These are phyloP conservation scores for Herpotrichia juniperi DNA, from an alignment of 2,329 filamentous ascomycete species.

Conservation along the genomic window DNA sequence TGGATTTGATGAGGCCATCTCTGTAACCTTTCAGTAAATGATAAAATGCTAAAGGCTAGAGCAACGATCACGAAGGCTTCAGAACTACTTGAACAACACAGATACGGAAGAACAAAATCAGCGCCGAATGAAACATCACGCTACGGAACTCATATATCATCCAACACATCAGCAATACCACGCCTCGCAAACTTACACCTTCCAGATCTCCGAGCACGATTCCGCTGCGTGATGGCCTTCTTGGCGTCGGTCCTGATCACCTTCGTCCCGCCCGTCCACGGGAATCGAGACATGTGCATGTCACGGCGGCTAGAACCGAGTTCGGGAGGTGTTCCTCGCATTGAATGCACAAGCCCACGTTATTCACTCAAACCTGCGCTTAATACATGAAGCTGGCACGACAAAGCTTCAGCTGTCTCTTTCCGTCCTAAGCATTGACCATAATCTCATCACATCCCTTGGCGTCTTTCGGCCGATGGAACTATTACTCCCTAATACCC, in stretches of 20 bases:
- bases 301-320: background rate
- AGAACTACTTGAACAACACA: too few species aligned
- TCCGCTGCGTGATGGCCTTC: background rate
- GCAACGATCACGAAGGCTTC: too few species aligned
- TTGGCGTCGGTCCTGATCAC: background rate
- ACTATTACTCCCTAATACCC: slow-evolving; percentile 2
- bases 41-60: background rate
- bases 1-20: slow-evolving; percentile 26
- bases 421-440: background rate
- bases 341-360: background rate
- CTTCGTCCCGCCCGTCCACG: background rate
- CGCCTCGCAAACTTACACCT: background rate
- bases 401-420: background rate
- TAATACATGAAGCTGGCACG: too few species aligned
- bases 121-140: background rate
- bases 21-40: background rate
- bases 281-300: background rate
- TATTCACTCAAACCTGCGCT: slow-evolving; percentile 10
- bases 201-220: slow-evolving; percentile 1
- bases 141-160: background rate
- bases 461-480: background rate
- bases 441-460: background rate
- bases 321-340: background rate
- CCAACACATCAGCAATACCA: background rate
- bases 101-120: background rate